Evolutionary conservation across 192 early-diverging fungal species (phyloP), one percentile per base, ranked within the genome.

Genomic region (Entomortierella parvispora): DNA sequence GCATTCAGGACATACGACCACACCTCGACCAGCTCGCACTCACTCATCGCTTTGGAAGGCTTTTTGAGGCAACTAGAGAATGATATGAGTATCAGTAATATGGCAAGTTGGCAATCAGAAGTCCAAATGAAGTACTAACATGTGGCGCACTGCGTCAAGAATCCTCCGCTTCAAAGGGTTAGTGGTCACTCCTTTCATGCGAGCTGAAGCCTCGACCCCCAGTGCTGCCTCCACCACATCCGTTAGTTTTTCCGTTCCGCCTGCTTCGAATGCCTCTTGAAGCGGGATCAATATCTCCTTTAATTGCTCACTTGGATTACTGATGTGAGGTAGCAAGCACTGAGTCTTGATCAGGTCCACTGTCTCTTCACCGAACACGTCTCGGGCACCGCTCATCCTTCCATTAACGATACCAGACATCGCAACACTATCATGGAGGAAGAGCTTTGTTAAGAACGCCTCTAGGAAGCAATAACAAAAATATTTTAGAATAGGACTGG

Each of bases 321-420:
- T 44, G 53, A 67, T 58, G 55, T 58, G 7, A 0, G 65, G 55
- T 23, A 25, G 65, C n/a, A 58, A 46, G 46, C 65, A 58, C 45
- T 50, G 55, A 12, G 55, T 55, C 45, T 67, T 56, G 54, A 67
- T 67, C 31, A 47, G 29, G 44, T 48, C 31, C 44, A 67, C 4
- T 50, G 45, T 46, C 15, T 67, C 55, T 18, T 65, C 40, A 34
- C 62, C 54, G 15, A 58, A 67, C 34, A 67, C 55, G 11, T 58
- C 33, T 47, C 65, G 65, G 34, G 55, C 65, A 23, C 25, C 23
- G 33, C 34, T 23, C 55, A 67, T 67, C 65, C 65, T 67, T 9
- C 46, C 46, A 58, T 67, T 67, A 20, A 67, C 55, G 25, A 58
- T 58, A 9, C 55, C 55, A 15, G 55, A 67, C 46, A 67, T 67